These are phyloP conservation scores for Coix lacrymajobi DNA, from an alignment of 176 grass and related monocot genomes.

Conservation along the genomic window DNA sequence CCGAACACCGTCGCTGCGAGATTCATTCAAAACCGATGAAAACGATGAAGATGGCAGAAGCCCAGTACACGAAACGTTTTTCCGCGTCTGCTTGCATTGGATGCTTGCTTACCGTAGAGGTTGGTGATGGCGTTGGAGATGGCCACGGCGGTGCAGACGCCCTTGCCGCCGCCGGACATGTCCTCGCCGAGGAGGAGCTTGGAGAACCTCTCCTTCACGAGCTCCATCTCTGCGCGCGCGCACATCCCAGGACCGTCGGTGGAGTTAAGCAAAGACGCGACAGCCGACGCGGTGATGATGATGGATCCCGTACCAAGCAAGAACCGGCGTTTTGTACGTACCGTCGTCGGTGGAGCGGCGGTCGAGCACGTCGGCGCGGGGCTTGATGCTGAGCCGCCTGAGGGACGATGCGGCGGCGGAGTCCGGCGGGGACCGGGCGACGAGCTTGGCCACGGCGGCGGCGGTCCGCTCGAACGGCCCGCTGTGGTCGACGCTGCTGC, in stretches of 20 bases:
- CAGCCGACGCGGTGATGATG: neutral
- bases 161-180: too few relatives aligned
- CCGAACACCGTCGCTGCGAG: constrained; percentile 83
- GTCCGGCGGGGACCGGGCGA: constrained; percentile 34
- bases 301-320: neutral
- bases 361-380: constrained; percentile 52
- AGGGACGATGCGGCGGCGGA: constrained; percentile 19
- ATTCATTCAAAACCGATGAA: neutral
- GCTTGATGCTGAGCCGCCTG: constrained; percentile 61
- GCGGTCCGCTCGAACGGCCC: constrained; percentile 45
- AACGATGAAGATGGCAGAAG: neutral
- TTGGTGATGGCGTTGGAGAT: constrained; percentile 95
- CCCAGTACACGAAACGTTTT: neutral
- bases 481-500: constrained; percentile 46
- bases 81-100: neutral
- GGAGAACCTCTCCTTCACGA: too few relatives aligned
- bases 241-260: neutral
- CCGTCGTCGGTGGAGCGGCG: constrained; percentile 58
- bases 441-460: constrained; percentile 43
- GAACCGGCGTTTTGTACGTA: constrained; percentile 2
- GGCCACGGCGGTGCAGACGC: too few relatives aligned
- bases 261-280: neutral
- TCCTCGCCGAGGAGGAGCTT: too few relatives aligned
- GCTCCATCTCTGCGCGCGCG: constrained; percentile 48
- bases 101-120: constrained; percentile 76